A percentile compares a stretch with the other conserved stretches of the same genome.
These are phyloP conservation scores for Spergularia azorica DNA, from an alignment of 179 eudicot genomes.

Conservation along the genomic window DNA sequence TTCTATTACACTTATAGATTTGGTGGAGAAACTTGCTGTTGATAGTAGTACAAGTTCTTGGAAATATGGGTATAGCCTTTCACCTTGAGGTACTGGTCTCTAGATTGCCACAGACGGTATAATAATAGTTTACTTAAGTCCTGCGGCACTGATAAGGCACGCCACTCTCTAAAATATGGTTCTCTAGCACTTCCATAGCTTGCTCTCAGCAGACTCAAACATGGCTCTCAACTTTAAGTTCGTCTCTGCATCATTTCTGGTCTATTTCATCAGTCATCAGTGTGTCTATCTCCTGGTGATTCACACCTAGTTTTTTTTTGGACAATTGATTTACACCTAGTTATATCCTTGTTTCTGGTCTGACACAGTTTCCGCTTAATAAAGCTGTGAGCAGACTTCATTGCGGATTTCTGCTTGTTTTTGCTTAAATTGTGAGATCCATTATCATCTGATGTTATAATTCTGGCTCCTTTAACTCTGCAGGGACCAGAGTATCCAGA, in stretches of 20 bases:
- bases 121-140: too few species aligned
- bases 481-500: slow-evolving; percentile 57
- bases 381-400: neutral
- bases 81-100: neutral
- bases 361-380: neutral
- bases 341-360: neutral
- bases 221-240: neutral
- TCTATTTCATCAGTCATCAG: neutral
- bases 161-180: neutral
- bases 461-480: neutral
- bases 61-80: neutral
- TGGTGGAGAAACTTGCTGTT: neutral
- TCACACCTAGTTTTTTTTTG: too few species aligned
- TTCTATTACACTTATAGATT: neutral
- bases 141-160: neutral
- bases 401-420: neutral
- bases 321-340: neutral
- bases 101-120: neutral
- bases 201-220: neutral
- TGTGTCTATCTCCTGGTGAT: neutral
- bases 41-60: neutral
- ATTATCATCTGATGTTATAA: neutral
- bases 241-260: neutral
- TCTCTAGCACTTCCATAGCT: neutral
- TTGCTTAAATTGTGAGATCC: neutral